These are phyloP conservation scores for Kwoniella dendrophila DNA, from an alignment of 768 basidiomycete genomes.

Conservation along the genomic window DNA sequence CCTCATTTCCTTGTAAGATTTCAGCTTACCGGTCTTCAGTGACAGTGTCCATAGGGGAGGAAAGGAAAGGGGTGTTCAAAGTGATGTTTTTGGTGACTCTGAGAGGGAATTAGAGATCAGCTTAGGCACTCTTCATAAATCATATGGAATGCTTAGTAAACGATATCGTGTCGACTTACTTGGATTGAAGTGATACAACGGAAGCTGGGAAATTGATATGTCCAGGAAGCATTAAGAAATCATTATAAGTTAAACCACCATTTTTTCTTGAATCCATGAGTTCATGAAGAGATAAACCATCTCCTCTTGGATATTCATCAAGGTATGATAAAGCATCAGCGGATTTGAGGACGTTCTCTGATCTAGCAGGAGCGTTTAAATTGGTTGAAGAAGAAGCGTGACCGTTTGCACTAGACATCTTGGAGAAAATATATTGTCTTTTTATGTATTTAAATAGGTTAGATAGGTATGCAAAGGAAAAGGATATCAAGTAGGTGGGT, in stretches of 20 bases:
- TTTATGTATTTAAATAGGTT: background rate
- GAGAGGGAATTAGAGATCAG: constrained; percentile 13
- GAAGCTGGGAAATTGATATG: constrained; percentile 81
- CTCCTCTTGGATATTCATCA: constrained; percentile 66
- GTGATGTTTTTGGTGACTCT: constrained; percentile 82
- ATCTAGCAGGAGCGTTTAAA: constrained; percentile 33
- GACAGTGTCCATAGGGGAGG: constrained; percentile 99
- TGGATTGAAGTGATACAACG: constrained; percentile 77
- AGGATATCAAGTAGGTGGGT: constrained; percentile 18
- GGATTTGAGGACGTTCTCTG: constrained; percentile 64
- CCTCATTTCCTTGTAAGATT: constrained; percentile 1
- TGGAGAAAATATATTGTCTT: background rate
- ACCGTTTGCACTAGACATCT: constrained; percentile 39
- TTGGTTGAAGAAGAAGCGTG: constrained; percentile 18
- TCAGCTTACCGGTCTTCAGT: constrained; percentile 80
- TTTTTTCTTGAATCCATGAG: constrained; percentile 75
- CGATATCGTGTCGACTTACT: constrained; percentile 33
- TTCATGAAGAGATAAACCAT: constrained; percentile 82
- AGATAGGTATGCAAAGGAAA: background rate
- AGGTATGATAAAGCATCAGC: constrained; percentile 75
- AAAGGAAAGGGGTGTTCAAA: constrained; percentile 94
- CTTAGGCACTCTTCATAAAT: background rate
- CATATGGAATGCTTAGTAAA: too few species aligned
- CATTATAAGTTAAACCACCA: constrained; percentile 93
- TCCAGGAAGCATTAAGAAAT: constrained; percentile 90